phyloP scores from a whole-genome alignment of 495 filamentous ascomycete species.

The Barbatosphaeria neglecta region DNA sequence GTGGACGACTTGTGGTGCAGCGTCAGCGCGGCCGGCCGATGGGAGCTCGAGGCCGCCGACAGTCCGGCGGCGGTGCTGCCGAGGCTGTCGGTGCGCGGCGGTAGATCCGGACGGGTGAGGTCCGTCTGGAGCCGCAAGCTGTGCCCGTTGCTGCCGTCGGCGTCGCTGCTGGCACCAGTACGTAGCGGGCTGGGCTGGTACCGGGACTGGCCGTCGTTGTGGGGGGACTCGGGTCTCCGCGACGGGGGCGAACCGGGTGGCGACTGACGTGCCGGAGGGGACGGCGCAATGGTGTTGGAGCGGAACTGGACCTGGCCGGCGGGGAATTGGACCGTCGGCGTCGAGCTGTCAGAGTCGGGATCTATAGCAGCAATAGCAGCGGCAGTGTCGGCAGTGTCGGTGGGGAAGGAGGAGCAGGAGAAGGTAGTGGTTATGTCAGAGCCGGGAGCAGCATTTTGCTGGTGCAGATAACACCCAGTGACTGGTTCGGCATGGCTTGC shows the following conservation, averaged over 20 bases:
- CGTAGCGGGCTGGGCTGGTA: conserved; percentile 11
- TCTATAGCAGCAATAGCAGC: neutral
- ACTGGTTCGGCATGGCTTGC: neutral
- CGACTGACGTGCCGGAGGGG: conserved; percentile 10
- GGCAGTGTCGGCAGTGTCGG: neutral
- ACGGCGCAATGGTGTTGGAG: conserved; percentile 21
- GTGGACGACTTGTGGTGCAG: conserved; percentile 28
- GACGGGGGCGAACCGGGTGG: conserved; percentile 1
- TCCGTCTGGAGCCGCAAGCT: conserved; percentile 25
- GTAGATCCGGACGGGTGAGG: conserved; percentile 11
- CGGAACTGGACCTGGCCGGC: conserved; percentile 16
- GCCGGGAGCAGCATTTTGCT: neutral
- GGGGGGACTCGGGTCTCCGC: conserved; percentile 4
- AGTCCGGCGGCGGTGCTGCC: conserved; percentile 10
- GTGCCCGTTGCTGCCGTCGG: neutral
- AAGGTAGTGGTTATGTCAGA: neutral
- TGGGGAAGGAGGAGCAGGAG: neutral
- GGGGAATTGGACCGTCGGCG: neutral
- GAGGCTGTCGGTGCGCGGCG: conserved; percentile 11
- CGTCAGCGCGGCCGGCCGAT: conserved; percentile 13
- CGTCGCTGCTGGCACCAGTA: no score
- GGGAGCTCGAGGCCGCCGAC: conserved; percentile 13
- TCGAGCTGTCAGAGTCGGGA: neutral
- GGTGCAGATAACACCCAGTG: no score
- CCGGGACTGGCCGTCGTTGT: conserved; percentile 3